Percentiles rank a stretch among this genome's conserved stretches.
phyloP scores from a whole-genome alignment of 2,329 filamentous ascomycete genomes.

The Aspergillus sp. region DNA sequence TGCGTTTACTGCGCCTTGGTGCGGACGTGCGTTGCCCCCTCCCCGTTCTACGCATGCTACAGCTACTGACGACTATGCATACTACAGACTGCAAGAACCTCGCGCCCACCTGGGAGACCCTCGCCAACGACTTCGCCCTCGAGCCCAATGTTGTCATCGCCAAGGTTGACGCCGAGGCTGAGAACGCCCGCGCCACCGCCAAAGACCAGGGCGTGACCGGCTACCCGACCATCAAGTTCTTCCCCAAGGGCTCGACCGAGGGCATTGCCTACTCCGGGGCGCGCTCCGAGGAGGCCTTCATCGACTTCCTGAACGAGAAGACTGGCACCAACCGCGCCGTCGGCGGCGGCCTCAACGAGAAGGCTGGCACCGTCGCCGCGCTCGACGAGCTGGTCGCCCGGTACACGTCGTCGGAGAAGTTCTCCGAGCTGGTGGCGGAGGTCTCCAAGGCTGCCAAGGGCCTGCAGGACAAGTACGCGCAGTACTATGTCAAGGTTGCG shows the following conservation, averaged over 20 bases:
- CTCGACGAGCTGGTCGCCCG: conserved; percentile 75
- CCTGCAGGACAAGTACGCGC: conserved; percentile 76
- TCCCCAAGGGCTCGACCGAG: conserved; percentile 77
- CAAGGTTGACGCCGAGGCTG: conserved; percentile 91
- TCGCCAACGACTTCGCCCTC: conserved; percentile 75
- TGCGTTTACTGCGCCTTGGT: conserved; percentile 98
- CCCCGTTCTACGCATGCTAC: neutral
- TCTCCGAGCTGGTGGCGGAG: conserved; percentile 66
- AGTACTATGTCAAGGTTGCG: conserved; percentile 92
- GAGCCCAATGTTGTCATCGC: conserved; percentile 81
- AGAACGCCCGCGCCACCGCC: conserved; percentile 76
- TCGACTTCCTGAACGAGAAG: conserved; percentile 83
- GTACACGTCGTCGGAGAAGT: conserved; percentile 61
- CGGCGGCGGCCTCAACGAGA: conserved; percentile 74
- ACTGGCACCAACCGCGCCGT: conserved; percentile 78
- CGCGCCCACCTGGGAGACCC: conserved; percentile 82
- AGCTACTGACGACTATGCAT: conserved; percentile 2
- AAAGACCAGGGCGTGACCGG: conserved; percentile 73
- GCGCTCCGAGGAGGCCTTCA: conserved; percentile 71
- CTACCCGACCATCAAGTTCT: conserved; percentile 98
- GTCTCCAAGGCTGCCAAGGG: conserved; percentile 67
- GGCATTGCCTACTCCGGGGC: conserved; percentile 69
- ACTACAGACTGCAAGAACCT: conserved; percentile 88
- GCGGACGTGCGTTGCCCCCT: conserved; percentile 74
- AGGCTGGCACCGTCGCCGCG: conserved; percentile 76